phyloP scores from a whole-genome alignment of 2,329 filamentous ascomycete genomes.

The Thielaviopsis punctulata region DNA sequence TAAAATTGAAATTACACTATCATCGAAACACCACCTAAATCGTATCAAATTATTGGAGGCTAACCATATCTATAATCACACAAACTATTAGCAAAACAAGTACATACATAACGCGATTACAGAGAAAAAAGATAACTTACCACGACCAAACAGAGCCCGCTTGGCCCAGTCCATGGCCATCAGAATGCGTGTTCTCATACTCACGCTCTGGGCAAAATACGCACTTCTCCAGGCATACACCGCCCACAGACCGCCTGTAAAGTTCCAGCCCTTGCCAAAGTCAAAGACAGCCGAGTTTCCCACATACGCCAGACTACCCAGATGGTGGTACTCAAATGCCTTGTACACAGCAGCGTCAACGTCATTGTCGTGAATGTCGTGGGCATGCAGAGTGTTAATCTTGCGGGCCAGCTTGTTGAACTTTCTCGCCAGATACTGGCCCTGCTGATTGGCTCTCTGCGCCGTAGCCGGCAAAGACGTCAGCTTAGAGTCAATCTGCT shows the following conservation, averaged over 20 bases:
- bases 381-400: conserved; percentile 55
- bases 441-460: conserved; percentile 91
- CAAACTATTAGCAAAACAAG: neutral
- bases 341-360: conserved; percentile 84
- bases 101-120: too few species aligned
- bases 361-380: conserved; percentile 75
- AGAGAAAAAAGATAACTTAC: conserved; percentile 35
- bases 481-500: conserved; percentile 86
- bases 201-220: conserved; percentile 96
- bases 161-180: conserved; percentile 99
- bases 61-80: neutral
- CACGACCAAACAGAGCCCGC: conserved; percentile 83
- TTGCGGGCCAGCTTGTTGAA: conserved; percentile 79
- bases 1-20: neutral
- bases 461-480: conserved; percentile 90
- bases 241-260: conserved; percentile 72
- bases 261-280: conserved; percentile 55
- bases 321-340: conserved; percentile 83
- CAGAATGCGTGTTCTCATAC: conserved; percentile 69
- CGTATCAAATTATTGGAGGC: neutral
- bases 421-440: conserved; percentile 79
- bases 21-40: neutral
- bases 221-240: conserved; percentile 94
- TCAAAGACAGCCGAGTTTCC: conserved; percentile 96
- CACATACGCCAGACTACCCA: conserved; percentile 85